A percentile compares a stretch with the other conserved stretches of the same genome.
phyloP scores from a whole-genome alignment of 192 early-diverging fungal species.

The Gryganskiella cystojenkinii region DNA sequence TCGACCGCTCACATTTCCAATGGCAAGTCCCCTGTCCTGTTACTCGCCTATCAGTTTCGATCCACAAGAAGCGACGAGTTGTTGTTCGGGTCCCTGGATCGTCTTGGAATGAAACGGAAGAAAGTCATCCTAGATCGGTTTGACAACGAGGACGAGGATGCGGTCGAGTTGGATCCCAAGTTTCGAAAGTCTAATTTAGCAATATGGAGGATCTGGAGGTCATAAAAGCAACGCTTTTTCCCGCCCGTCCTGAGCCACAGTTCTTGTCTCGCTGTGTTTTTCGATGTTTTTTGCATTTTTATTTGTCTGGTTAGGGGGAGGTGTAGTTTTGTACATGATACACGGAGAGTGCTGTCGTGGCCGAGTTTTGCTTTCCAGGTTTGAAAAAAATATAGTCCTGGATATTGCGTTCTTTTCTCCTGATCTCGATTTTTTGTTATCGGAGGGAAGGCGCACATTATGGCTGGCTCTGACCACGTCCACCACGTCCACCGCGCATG shows the following conservation, averaged over 20 bases:
- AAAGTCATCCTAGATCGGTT: constrained; percentile 15
- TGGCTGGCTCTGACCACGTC: constrained; percentile 46
- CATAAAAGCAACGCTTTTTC: constrained; percentile 7
- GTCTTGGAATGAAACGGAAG: constrained; percentile 23
- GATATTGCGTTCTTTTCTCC: no score
- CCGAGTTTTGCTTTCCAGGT: neutral
- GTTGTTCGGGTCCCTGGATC: constrained; percentile 45
- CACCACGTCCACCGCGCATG: constrained; percentile 37
- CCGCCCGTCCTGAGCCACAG: no score
- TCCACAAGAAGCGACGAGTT: constrained; percentile 46
- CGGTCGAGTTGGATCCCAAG: constrained; percentile 32
- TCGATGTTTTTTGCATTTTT: constrained; percentile 17
- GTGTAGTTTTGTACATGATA: constrained; percentile 15
- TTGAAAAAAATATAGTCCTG: no score
- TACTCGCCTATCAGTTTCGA: constrained; percentile 51
- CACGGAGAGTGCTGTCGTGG: no score
- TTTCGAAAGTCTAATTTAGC: constrained; percentile 24
- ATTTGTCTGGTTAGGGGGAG: neutral
- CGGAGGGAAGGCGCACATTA: no score
- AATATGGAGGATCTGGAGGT: constrained; percentile 48
- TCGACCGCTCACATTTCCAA: neutral
- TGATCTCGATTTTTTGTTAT: no score
- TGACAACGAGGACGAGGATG: constrained; percentile 12
- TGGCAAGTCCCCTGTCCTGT: constrained; percentile 24
- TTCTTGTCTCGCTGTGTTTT: constrained; percentile 13